These are phyloP conservation scores for Dendrostoma leiphaemia DNA, from an alignment of 2,329 filamentous ascomycete genomes.

Conservation along the genomic window DNA sequence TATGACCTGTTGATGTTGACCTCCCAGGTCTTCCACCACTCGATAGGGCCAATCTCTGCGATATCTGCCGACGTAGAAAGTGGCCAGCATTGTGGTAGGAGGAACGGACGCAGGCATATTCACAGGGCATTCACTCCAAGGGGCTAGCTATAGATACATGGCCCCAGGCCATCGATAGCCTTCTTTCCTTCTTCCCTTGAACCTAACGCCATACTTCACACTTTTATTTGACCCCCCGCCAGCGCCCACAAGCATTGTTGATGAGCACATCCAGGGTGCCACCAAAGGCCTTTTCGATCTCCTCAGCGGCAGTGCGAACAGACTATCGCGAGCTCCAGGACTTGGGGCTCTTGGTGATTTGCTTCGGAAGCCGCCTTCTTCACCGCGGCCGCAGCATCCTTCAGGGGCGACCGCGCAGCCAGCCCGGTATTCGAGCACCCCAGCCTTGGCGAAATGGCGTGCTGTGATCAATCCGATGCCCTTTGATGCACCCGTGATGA, in stretches of 20 bases:
- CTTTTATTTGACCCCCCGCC: no score
- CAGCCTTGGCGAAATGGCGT: conserved; percentile 48
- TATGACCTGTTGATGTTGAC: conserved; percentile 51
- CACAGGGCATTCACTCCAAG: no score
- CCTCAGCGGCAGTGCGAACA: conserved; percentile 32
- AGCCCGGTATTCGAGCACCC: conserved; percentile 47
- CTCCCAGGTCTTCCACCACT: conserved; percentile 47
- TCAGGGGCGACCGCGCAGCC: conserved; percentile 48
- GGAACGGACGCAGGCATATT: no score
- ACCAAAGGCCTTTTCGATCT: conserved; percentile 24
- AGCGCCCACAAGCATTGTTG: conserved; percentile 40
- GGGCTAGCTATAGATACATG: no score
- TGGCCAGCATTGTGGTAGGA: no score
- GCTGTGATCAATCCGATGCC: conserved; percentile 49
- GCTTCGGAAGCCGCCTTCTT: conserved; percentile 30
- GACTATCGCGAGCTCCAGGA: conserved; percentile 31
- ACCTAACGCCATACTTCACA: no score
- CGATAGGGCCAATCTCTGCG: conserved; percentile 35
- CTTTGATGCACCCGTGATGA: conserved; percentile 50
- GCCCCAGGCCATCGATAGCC: no score
- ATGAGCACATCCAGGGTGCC: conserved; percentile 34
- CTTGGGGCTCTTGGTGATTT: conserved; percentile 25
- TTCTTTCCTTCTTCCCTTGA: no score
- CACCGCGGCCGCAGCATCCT: conserved; percentile 35
- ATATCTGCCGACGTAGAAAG: conserved; percentile 34